Evolutionary conservation across 2,329 filamentous ascomycete species (phyloP).

Genomic region (Colletotrichum sp.): DNA sequence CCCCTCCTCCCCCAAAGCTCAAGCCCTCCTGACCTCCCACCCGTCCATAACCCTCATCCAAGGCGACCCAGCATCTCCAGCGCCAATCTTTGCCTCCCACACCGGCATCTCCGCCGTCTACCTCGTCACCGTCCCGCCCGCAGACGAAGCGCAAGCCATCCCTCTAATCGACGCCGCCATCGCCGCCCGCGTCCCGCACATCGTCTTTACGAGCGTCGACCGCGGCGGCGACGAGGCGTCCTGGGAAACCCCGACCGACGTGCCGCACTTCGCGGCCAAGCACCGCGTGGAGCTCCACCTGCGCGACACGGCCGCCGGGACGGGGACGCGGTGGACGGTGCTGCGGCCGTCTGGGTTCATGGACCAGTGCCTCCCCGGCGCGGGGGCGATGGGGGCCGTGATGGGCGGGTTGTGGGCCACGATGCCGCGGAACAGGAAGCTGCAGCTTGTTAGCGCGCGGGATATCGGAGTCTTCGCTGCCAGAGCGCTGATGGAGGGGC

Average conservation of each 20-base stretch:
- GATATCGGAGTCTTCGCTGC: slow-evolving; percentile 26
- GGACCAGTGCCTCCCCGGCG: slow-evolving; percentile 26
- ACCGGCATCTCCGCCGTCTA: slow-evolving; percentile 26
- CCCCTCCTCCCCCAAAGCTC: not conserved
- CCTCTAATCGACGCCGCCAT: slow-evolving; percentile 28
- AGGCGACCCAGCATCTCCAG: slow-evolving; percentile 5
- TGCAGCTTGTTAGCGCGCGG: slow-evolving; percentile 29
- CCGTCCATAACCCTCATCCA: slow-evolving; percentile 12
- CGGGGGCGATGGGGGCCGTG: slow-evolving; percentile 25
- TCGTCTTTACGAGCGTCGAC: slow-evolving; percentile 28
- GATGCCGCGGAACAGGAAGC: slow-evolving; percentile 25
- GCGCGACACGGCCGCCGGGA: not conserved
- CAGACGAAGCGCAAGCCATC: slow-evolving; percentile 26
- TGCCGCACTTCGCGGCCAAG: slow-evolving; percentile 26
- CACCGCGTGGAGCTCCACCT: slow-evolving; percentile 21
- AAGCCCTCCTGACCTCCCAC: not conserved
- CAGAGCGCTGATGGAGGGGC: slow-evolving; percentile 4
- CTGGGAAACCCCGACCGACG: slow-evolving; percentile 20
- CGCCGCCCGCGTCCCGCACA: slow-evolving; percentile 29
- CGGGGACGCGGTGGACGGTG: slow-evolving; percentile 25
- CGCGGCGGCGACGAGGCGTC: slow-evolving; percentile 25
- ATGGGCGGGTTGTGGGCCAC: slow-evolving; percentile 28
- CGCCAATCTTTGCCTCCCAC: slow-evolving; percentile 22
- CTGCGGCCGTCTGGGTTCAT: slow-evolving; percentile 30
- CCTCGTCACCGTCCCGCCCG: slow-evolving; percentile 30